Evolutionary conservation across 768 basidiomycete genomes (phyloP).

Genomic region (Auriscalpium vulgare): DNA sequence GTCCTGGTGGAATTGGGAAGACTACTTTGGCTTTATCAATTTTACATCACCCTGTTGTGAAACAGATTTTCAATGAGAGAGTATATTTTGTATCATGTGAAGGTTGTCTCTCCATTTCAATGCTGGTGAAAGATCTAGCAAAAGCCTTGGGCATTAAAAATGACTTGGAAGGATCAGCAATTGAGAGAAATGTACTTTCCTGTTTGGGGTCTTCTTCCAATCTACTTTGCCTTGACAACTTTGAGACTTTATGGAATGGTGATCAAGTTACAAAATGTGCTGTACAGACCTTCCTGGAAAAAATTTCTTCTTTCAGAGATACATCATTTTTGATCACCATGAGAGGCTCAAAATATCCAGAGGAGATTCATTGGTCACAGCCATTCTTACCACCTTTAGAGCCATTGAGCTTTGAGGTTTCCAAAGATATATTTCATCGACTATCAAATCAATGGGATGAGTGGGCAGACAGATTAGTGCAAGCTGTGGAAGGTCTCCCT

Average conservation of each 20-base stretch:
- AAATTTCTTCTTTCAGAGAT: background rate
- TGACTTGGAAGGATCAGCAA: background rate
- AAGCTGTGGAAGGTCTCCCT: constrained; percentile 1
- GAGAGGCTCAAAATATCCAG: constrained; percentile 1
- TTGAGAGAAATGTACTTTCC: background rate
- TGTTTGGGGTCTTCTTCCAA: constrained; percentile 10
- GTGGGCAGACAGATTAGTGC: background rate
- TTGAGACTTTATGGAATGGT: constrained; percentile 32
- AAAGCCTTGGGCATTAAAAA: background rate
- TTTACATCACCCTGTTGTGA: constrained; percentile 18
- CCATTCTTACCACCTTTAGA: background rate
- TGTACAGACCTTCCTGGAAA: background rate
- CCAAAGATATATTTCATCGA: background rate
- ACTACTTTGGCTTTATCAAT: constrained; percentile 28
- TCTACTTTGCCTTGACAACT: constrained; percentile 32
- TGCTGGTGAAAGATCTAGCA: constrained; percentile 19
- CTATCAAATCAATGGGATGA: background rate
- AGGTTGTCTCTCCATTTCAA: constrained; percentile 18
- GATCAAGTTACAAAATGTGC: background rate
- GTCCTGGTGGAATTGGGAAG: constrained; percentile 32
- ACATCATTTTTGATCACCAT: constrained; percentile 2
- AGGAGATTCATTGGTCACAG: constrained; percentile 1
- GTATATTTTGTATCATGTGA: constrained; percentile 29
- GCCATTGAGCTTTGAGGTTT: background rate
- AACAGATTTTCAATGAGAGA: constrained; percentile 16